Conservation (phyloP, 2,329 filamentous ascomycete genomes). For the Alternaria ventricosa region DNA sequence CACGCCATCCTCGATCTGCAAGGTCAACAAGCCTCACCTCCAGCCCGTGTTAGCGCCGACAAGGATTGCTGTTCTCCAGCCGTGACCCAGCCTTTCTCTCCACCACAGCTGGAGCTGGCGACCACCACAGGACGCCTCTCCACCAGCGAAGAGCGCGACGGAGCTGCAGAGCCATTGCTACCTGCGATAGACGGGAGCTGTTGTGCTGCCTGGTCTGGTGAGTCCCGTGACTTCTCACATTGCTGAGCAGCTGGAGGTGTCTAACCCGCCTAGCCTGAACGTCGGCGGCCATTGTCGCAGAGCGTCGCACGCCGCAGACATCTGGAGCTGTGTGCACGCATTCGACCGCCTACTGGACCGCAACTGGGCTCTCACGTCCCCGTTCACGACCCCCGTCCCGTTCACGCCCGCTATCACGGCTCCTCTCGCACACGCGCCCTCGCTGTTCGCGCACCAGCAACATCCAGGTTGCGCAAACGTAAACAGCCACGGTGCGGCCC, state of each 20-base stretch:
- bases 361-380: neutral
- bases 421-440: conserved; percentile 6
- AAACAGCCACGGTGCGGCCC: conserved; percentile 30
- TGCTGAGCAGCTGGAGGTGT: neutral
- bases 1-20: neutral
- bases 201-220: conserved; percentile 8
- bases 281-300: conserved; percentile 21
- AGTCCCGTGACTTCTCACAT: neutral
- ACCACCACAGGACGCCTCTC: conserved; percentile 13
- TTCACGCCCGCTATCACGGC: conserved; percentile 6
- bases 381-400: neutral
- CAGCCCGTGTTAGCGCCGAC: conserved; percentile 15
- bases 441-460: conserved; percentile 17
- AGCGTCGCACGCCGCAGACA: conserved; percentile 14
- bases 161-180: conserved; percentile 22
- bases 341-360: neutral
- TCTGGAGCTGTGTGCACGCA: conserved; percentile 4
- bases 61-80: conserved; percentile 19
- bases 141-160: conserved; percentile 8
- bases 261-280: conserved; percentile 15
- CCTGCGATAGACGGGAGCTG: conserved; percentile 14
- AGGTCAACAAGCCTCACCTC: conserved; percentile 3
- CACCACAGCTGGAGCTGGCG: conserved; percentile 12
- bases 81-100: conserved; percentile 19
- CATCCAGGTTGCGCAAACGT: conserved; percentile 29